Percentiles rank a stretch among this genome's conserved stretches.
Conservation (phyloP, 768 basidiomycete species). For the Ephemerocybe angulata region DNA sequence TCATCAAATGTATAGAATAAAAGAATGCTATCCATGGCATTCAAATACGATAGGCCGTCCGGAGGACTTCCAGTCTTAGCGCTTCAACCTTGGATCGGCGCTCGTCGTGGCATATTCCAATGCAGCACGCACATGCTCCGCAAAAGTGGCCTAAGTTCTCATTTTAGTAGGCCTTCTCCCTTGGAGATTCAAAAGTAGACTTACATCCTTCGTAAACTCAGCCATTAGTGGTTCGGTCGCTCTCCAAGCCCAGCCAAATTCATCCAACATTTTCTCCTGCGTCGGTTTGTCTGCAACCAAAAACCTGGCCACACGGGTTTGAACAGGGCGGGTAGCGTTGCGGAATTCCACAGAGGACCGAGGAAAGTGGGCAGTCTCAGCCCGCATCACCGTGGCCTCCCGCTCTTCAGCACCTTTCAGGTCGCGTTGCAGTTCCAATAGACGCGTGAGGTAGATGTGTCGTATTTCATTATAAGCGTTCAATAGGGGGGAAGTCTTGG, state of each 20-base stretch:
- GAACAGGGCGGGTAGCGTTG: not conserved
- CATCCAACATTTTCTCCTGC: conserved; percentile 10
- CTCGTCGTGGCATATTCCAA: too few species aligned
- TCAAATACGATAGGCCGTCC: too few species aligned
- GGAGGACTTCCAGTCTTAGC: too few species aligned
- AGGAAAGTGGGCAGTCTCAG: not conserved
- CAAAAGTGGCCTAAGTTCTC: too few species aligned
- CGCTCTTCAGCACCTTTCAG: not conserved
- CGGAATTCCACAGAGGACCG: conserved; percentile 3
- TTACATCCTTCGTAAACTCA: conserved; percentile 7
- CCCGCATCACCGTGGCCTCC: not conserved
- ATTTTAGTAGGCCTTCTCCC: too few species aligned
- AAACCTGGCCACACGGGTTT: conserved; percentile 10
- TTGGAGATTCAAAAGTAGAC: too few species aligned
- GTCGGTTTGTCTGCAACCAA: conserved; percentile 4
- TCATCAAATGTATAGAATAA: too few species aligned
- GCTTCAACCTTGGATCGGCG: too few species aligned
- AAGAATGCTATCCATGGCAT: too few species aligned
- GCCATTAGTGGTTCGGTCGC: conserved; percentile 1
- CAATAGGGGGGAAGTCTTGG: not conserved
- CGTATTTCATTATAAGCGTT: not conserved
- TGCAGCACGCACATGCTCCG: too few species aligned
- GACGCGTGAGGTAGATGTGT: not conserved
- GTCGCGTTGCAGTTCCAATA: not conserved
- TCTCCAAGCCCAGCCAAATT: conserved; percentile 12